Evolutionary conservation across 495 filamentous ascomycete genomes (phyloP), one percentile per base, ranked within the genome.

Genomic region (Extremus antarcticus): DNA sequence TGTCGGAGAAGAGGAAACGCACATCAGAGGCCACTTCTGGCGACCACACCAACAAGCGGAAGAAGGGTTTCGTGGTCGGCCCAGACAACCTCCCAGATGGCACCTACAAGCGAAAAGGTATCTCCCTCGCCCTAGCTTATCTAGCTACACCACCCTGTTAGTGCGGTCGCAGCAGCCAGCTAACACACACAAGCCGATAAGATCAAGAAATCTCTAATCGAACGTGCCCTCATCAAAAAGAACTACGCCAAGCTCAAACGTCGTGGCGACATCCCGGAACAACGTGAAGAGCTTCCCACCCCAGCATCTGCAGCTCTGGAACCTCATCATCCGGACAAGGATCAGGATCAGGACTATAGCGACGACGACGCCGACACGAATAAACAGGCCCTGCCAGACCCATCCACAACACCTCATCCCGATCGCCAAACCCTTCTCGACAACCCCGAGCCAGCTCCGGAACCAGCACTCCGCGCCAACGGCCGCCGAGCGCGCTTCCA

Each of bases 11-110:
- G 68, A 70, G 84, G 53, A 56, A 79, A 23, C 73, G 69, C 4
- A 84, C 84, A 32, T 76, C 74, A 48, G 50, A 39, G 35, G 50
- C 47, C 10, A 16, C 23, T 15, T 19, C 43, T 15, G 13, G 16
- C 8, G 70, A 71, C 39, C 64, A 47, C 67, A 70, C 56, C 64
- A 65, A 66, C 52, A 80, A 80, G 61, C 72, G 75, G 58, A 78
- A 73, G 61, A 84, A 80, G 64, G 83, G 80, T 22, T 87, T 88
- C 73, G 80, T 78, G 16, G 84, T 96, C 45, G 92, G 91, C 1
- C 92, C 92, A 46, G 88, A 84, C 43, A 94, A 96, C 66, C 76
- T 98, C 17, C 92, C 92, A 22, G 91, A 97, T 69, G 92, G 92
- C 38, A 83, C 85, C 17, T 86, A 94, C 79, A 81, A 82, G 62